Conservation (phyloP, 192 early-diverging fungal species). For the Diversispora epigaea region DNA sequence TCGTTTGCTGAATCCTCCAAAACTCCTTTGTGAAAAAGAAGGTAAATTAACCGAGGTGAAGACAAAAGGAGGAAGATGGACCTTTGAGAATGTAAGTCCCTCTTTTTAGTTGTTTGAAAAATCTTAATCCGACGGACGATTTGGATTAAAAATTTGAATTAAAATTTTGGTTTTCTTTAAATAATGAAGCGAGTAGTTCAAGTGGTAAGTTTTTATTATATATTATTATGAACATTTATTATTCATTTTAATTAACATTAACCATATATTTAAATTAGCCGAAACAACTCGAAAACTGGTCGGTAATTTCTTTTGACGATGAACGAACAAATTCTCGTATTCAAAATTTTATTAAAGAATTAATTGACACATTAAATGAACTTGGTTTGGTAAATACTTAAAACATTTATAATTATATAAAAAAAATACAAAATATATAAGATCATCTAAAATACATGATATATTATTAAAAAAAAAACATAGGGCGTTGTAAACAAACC, state of each 20-base stretch:
- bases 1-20: background rate
- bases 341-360: background rate
- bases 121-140: too few relatives aligned
- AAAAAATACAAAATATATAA: background rate
- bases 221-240: too few relatives aligned
- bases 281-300: background rate
- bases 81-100: background rate
- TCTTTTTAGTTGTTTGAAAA: too few relatives aligned
- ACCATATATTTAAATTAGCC: background rate
- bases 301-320: background rate
- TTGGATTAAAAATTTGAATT: too few relatives aligned
- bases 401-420: background rate
- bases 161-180: too few relatives aligned
- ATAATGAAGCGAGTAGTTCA: too few relatives aligned
- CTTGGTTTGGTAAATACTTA: background rate
- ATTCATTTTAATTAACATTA: too few relatives aligned
- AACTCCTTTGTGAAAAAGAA: background rate
- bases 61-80: background rate
- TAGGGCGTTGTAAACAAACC: background rate
- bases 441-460: too few relatives aligned
- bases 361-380: background rate
- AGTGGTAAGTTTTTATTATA: too few relatives aligned
- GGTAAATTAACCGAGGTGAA: background rate
- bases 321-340: background rate
- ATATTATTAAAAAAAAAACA: background rate